phyloP scores from a whole-genome alignment of 2,329 filamentous ascomycete genomes.

The Penicillium rolfsii region DNA sequence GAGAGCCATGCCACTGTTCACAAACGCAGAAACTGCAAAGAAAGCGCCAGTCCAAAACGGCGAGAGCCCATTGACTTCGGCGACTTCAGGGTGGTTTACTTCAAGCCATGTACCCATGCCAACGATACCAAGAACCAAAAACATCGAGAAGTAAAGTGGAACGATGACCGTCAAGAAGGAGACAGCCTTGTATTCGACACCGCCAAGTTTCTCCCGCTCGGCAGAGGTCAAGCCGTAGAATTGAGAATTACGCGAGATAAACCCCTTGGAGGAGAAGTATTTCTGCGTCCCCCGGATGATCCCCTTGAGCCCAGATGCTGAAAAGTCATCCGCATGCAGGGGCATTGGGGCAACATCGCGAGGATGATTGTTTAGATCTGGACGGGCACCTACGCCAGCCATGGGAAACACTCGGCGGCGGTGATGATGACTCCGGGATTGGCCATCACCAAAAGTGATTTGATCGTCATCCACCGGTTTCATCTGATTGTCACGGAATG shows the following conservation, averaged over 20 bases:
- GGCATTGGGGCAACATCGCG: constrained; percentile 31
- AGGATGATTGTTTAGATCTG: constrained; percentile 41
- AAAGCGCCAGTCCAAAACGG: constrained; percentile 55
- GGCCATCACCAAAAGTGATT: constrained; percentile 29
- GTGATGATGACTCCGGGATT: constrained; percentile 26
- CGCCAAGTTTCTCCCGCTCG: constrained; percentile 48
- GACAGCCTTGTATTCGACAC: constrained; percentile 49
- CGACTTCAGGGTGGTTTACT: constrained; percentile 44
- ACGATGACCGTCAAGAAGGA: constrained; percentile 42
- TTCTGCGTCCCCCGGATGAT: constrained; percentile 35
- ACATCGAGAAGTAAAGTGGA: constrained; percentile 52
- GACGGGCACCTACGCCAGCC: constrained; percentile 41
- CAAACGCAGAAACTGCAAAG: constrained; percentile 59
- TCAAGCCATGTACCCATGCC: constrained; percentile 54
- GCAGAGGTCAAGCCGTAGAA: constrained; percentile 53
- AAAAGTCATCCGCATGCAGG: constrained; percentile 22
- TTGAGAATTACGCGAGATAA: constrained; percentile 53
- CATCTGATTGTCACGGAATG: constrained; percentile 19
- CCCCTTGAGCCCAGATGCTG: constrained; percentile 28
- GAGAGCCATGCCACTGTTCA: constrained; percentile 59
- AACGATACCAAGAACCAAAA: constrained; percentile 51
- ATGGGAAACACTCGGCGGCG: constrained; percentile 39
- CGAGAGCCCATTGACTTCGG: constrained; percentile 52
- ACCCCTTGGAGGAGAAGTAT: constrained; percentile 36
- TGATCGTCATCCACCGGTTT: constrained; percentile 40